Percentiles rank a stretch among this genome's conserved stretches.
Evolutionary conservation across 148 eudicot genomes (phyloP).

Genomic region (Camellia granthamiana): DNA sequence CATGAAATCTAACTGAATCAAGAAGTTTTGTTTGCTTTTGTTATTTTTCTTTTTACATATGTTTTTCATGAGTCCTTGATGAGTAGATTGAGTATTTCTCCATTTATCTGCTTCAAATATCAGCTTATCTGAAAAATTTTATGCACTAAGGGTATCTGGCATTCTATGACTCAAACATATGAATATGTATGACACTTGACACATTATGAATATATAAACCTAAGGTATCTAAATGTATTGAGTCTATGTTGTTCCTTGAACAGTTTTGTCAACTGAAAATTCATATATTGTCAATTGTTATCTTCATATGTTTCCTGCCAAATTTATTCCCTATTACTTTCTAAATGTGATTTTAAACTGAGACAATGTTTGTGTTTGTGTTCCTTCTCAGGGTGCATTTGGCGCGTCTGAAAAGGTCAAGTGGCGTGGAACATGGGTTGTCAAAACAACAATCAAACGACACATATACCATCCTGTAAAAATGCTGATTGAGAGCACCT

Average conservation of each 20-base stretch:
- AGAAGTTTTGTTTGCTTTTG: not conserved
- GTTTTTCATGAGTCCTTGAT: not conserved
- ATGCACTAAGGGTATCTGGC: not conserved
- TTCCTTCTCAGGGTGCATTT: conserved; percentile 26
- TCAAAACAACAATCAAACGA: conserved; percentile 33
- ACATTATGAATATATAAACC: not conserved
- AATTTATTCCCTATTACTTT: not conserved
- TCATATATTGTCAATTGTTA: not conserved
- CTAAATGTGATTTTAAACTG: not conserved
- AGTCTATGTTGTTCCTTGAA: not conserved
- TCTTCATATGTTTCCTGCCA: not conserved
- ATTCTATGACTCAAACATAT: not conserved
- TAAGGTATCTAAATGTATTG: not conserved
- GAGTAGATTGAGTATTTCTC: no score
- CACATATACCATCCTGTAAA: conserved; percentile 31
- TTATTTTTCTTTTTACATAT: no score
- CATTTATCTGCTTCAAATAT: no score
- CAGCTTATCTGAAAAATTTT: no score
- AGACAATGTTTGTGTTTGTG: not conserved
- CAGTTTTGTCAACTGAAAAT: not conserved
- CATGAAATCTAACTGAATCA: not conserved
- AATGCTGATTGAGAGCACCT: no score
- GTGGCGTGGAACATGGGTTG: conserved; percentile 50
- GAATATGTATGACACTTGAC: no score
- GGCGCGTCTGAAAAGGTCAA: conserved; percentile 37